Base-by-base conservation (phyloP, 768 basidiomycete genomes). In the Sporobolomyces phaffii region DNA sequence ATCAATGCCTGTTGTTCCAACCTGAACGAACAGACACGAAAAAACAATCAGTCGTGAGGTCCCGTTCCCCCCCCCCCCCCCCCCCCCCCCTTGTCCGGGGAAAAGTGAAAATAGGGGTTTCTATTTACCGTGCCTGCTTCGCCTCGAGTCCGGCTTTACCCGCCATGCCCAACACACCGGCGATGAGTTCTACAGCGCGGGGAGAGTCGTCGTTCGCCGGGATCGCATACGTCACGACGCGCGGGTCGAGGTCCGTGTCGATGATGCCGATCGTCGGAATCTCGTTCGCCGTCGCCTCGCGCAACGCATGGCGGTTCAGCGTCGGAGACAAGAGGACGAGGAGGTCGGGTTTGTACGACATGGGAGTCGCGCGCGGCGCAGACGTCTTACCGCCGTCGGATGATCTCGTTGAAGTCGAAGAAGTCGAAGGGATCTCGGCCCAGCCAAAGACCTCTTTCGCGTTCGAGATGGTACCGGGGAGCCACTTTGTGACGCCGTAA, bases 191-290 rank as follows among this genome's bases (percentile, higher is more conserved):
- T 48, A 91, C 90, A 20, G 92, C 88, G 50, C 92, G 84, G 14
- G 87, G 83, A 75, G 85, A 91, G 79, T 99, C 96, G 79, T 94
- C 91, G 77, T 98, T 99, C n/a, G 90, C 92, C 0, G 92, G 93
- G 75, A 99, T 97, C 47, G 96, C 88, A 77, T 96, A 98, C 83
- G 97, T 96, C 68, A 99, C 93, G 43, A 91, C 82, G 29, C 96
- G 86, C 8, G 96, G 96, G 79, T 99, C 96, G 47, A 86, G 88
- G 76, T 99, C 91, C 26, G 92, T 90, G 78, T 99, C 96, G 60
- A 93, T 85, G 65, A 98, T 86, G 38, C 87, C 96, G 65, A 98
- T 86, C 1, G 96, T 98, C 0, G 96, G 96, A 62, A 98, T 84
- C 75, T 93, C 87, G 68, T 87, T 83, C 61, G 86, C 81, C 20